A percentile compares a stretch with the other conserved stretches of the same genome.
These are phyloP conservation scores for Kazachstania kunashirensis DNA, from an alignment of 805 yeast genomes.

Conservation along the genomic window DNA sequence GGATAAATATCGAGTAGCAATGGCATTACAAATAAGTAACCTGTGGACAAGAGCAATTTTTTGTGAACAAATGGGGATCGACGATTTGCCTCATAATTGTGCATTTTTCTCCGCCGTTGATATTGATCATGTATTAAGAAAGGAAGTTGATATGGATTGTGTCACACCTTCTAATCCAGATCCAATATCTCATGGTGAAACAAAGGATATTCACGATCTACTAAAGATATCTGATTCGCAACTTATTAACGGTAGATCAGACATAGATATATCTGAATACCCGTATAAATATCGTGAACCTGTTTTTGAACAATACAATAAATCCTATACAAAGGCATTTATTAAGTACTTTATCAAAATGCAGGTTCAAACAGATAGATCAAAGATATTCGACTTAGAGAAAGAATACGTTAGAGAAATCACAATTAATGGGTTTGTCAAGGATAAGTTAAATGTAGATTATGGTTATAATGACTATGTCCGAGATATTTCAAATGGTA, in stretches of 20 bases:
- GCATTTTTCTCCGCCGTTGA: conserved; percentile 95
- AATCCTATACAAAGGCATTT: conserved; percentile 18
- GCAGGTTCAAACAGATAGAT: conserved; percentile 23
- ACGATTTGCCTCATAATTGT: conserved; percentile 85
- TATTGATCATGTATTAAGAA: conserved; percentile 76
- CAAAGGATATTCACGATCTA: conserved; percentile 49
- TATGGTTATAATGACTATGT: conserved; percentile 21
- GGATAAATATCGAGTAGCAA: conserved; percentile 67
- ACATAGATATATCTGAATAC: conserved; percentile 15
- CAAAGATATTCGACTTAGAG: conserved; percentile 19
- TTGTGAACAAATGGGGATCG: conserved; percentile 82
- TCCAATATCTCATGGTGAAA: conserved; percentile 71
- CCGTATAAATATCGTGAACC: conserved; percentile 22
- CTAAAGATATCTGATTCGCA: conserved; percentile 32
- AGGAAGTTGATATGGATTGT: conserved; percentile 88
- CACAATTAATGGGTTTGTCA: conserved; percentile 9
- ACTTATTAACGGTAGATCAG: conserved; percentile 12
- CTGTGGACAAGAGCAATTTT: conserved; percentile 96
- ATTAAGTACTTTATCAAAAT: conserved; percentile 20
- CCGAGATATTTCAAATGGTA: conserved; percentile 14
- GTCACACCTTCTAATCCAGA: conserved; percentile 76
- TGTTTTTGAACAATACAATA: conserved; percentile 26
- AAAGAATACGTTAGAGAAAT: conserved; percentile 15
- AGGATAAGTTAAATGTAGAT: conserved; percentile 6
- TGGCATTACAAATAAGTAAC: conserved; percentile 80